A percentile compares a stretch with the other conserved stretches of the same genome.
Evolutionary conservation across 2,329 filamentous ascomycete genomes (phyloP).

Genomic region (Samsoniella hepiali): DNA sequence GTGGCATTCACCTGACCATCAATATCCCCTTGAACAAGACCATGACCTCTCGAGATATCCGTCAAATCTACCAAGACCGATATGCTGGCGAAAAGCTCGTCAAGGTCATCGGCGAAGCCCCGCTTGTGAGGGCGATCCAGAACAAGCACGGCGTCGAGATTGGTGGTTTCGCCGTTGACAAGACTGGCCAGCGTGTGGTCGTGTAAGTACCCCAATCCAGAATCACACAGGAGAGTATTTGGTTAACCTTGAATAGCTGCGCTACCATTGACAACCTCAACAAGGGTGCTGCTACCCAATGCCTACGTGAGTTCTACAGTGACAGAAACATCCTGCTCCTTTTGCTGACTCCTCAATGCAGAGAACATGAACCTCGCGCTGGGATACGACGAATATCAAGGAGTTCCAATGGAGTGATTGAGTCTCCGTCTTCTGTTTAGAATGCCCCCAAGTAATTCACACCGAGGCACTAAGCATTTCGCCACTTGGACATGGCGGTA

Average conservation of each 20-base stretch:
- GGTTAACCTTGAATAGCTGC: conserved; percentile 42
- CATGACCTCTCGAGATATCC: conserved; percentile 88
- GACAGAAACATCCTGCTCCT: background rate
- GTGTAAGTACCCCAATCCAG: conserved; percentile 39
- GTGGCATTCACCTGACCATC: conserved; percentile 90
- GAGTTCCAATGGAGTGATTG: conserved; percentile 1
- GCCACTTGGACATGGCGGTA: conserved; percentile 21
- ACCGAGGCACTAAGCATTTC: background rate
- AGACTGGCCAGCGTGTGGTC: conserved; percentile 85
- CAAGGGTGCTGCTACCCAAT: conserved; percentile 91
- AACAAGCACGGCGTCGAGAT: conserved; percentile 89
- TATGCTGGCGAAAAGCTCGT: conserved; percentile 95
- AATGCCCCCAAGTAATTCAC: too few species aligned
- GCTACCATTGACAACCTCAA: conserved; percentile 90
- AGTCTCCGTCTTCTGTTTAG: background rate
- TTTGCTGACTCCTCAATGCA: conserved; percentile 1
- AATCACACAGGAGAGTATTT: background rate
- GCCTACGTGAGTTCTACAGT: conserved; percentile 65
- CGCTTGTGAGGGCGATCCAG: conserved; percentile 78
- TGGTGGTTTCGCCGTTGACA: conserved; percentile 92
- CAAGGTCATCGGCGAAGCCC: conserved; percentile 85
- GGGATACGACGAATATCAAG: conserved; percentile 17
- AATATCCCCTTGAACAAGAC: conserved; percentile 80
- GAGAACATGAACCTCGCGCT: conserved; percentile 19
- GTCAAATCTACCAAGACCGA: conserved; percentile 91